Percentiles rank a stretch among this genome's conserved stretches.
These are phyloP conservation scores for Adansonia digitata DNA, from an alignment of 345 rosid genomes.

Conservation along the genomic window DNA sequence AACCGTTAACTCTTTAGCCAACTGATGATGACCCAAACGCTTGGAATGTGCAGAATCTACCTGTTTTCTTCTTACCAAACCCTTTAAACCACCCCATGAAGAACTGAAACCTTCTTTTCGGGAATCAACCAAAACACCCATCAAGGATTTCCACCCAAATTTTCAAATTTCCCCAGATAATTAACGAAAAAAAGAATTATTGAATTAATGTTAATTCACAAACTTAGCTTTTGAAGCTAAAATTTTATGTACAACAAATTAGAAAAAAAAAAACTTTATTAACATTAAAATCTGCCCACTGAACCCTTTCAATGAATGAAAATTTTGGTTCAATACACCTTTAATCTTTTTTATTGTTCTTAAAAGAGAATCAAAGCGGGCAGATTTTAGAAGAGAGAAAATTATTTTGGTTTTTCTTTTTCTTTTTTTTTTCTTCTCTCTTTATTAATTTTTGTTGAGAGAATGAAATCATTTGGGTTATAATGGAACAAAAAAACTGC, in stretches of 20 bases:
- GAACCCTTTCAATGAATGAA: not conserved
- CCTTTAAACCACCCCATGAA: conserved; percentile 44
- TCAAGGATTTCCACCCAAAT: conserved; percentile 11
- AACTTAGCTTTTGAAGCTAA: not conserved
- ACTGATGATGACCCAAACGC: conserved; percentile 33
- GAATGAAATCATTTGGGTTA: not conserved
- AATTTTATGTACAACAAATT: not conserved
- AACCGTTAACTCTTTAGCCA: conserved; percentile 69
- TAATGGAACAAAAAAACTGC: not conserved
- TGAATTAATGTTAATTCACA: not conserved
- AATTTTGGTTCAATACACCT: not conserved
- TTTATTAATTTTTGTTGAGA: not conserved
- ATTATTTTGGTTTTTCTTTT: not conserved
- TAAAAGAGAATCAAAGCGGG: conserved; percentile 1
- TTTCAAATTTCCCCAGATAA: not conserved
- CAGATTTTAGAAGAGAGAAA: conserved; percentile 7
- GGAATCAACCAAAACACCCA: conserved; percentile 51
- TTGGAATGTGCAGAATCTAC: conserved; percentile 55
- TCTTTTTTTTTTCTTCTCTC: not conserved
- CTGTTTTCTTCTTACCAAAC: conserved; percentile 71
- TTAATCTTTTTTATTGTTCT: not conserved
- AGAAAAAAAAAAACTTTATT: not conserved
- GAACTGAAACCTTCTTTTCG: conserved; percentile 34
- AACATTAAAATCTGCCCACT: conserved; percentile 1
- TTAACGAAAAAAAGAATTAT: not conserved